Conservation (phyloP, 768 basidiomycete species). For the Boletus coccyginus region DNA sequence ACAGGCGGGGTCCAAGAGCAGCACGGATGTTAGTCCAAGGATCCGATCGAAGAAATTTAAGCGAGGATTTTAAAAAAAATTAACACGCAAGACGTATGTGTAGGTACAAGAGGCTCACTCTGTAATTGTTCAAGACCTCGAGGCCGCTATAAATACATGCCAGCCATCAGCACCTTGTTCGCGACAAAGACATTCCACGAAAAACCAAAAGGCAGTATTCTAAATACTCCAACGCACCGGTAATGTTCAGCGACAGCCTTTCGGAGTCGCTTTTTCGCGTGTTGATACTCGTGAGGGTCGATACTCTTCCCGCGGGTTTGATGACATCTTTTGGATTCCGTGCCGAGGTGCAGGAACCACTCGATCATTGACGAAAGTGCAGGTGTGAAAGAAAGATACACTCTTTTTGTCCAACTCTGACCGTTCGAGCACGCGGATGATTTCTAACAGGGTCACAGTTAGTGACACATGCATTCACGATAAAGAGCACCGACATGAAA, state of each 20-base stretch:
- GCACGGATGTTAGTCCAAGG: no score
- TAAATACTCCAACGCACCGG: conserved; percentile 6
- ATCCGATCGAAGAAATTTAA: neutral
- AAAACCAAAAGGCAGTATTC: neutral
- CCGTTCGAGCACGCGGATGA: conserved; percentile 4
- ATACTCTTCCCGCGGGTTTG: neutral
- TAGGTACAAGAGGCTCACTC: conserved; percentile 40
- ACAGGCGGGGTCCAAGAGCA: neutral
- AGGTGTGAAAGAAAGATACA: neutral
- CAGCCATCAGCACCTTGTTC: conserved; percentile 6
- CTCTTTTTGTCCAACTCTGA: conserved; percentile 12
- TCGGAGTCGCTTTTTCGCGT: conserved; percentile 81
- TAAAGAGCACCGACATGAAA: conserved; percentile 46
- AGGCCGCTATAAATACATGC: conserved; percentile 50
- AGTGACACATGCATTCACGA: neutral
- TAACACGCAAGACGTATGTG: neutral
- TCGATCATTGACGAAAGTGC: neutral
- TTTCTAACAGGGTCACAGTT: conserved; percentile 10
- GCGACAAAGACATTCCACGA: neutral
- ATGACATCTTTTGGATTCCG: neutral
- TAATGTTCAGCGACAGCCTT: no score
- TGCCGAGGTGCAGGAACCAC: neutral
- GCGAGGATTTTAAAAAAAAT: neutral
- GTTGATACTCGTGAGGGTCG: conserved; percentile 75
- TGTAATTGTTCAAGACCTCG: conserved; percentile 85